Conservation (phyloP, 768 basidiomycete species). For the Russula sp. region DNA sequence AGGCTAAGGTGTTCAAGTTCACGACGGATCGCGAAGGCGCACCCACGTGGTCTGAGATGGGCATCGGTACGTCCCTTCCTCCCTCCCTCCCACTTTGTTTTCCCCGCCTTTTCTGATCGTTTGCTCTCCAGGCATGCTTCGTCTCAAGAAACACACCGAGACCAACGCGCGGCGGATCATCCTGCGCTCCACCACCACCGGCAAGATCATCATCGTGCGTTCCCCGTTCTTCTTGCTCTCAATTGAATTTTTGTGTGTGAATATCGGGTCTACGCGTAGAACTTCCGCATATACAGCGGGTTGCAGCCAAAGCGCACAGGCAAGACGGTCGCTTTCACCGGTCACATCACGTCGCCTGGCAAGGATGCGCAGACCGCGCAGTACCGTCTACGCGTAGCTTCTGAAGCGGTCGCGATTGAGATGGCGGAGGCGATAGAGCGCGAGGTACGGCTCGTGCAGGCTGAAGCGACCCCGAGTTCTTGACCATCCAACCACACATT, state of each 20-base stretch:
- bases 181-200: conserved; percentile 66
- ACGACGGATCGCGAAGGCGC: conserved; percentile 42
- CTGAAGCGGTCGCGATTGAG: conserved; percentile 49
- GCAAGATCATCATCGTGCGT: conserved; percentile 69
- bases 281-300: conserved; percentile 61
- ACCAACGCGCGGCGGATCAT: conserved; percentile 53
- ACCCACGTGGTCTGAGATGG: conserved; percentile 58
- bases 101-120: background rate
- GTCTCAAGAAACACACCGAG: conserved; percentile 70
- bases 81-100: background rate
- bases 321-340: conserved; percentile 58
- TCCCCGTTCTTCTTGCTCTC: background rate
- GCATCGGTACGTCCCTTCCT: conserved; percentile 46
- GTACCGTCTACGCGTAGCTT: conserved; percentile 57
- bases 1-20: conserved; percentile 58
- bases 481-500: background rate
- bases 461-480: background rate
- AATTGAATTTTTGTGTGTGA: background rate
- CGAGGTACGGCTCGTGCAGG: conserved; percentile 34
- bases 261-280: conserved; percentile 37
- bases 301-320: conserved; percentile 49
- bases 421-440: conserved; percentile 56
- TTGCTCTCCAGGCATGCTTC: conserved; percentile 47
- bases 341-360: conserved; percentile 45
- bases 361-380: conserved; percentile 42